Conservation (phyloP, 2,329 filamentous ascomycete species). For the Epichloe elymi region DNA sequence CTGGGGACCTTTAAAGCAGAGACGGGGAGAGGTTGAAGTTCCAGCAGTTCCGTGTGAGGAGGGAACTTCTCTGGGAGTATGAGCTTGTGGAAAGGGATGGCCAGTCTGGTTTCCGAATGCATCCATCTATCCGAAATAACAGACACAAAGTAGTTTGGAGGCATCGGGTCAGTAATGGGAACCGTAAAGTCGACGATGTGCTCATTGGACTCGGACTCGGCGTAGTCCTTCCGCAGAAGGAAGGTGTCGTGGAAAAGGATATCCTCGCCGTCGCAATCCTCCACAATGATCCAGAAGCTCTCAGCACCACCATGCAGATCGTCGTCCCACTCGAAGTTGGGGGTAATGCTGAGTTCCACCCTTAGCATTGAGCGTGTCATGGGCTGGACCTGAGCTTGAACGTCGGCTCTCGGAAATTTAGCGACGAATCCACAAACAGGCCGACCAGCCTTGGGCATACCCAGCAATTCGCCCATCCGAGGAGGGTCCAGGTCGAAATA, state of each 20-base stretch:
- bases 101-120: slow-evolving; percentile 87
- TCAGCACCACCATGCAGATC: slow-evolving; percentile 76
- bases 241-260: slow-evolving; percentile 94
- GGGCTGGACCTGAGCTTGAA: slow-evolving; percentile 88
- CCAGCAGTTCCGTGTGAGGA: slow-evolving; percentile 79
- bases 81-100: slow-evolving; percentile 89
- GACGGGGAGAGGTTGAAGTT: slow-evolving; percentile 82
- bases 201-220: slow-evolving; percentile 73
- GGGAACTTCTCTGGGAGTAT: slow-evolving; percentile 93
- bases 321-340: slow-evolving; percentile 94
- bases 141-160: slow-evolving; percentile 96
- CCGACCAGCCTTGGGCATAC: slow-evolving; percentile 76
- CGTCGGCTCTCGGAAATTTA: slow-evolving; percentile 85
- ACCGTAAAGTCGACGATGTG: slow-evolving; percentile 95
- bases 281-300: slow-evolving; percentile 93
- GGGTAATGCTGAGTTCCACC: slow-evolving; percentile 79
- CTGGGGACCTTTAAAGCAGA: slow-evolving; percentile 78
- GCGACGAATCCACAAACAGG: slow-evolving; percentile 75
- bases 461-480: slow-evolving; percentile 87
- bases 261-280: slow-evolving; percentile 94
- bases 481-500: slow-evolving; percentile 96
- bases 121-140: slow-evolving; percentile 95
- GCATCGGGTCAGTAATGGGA: slow-evolving; percentile 93
- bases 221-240: slow-evolving; percentile 80
- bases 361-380: slow-evolving; percentile 88